Percentiles rank a stretch among this genome's conserved stretches.
Conservation (phyloP, 495 filamentous ascomycete species). For the Aspergillus coremiiformis region DNA sequence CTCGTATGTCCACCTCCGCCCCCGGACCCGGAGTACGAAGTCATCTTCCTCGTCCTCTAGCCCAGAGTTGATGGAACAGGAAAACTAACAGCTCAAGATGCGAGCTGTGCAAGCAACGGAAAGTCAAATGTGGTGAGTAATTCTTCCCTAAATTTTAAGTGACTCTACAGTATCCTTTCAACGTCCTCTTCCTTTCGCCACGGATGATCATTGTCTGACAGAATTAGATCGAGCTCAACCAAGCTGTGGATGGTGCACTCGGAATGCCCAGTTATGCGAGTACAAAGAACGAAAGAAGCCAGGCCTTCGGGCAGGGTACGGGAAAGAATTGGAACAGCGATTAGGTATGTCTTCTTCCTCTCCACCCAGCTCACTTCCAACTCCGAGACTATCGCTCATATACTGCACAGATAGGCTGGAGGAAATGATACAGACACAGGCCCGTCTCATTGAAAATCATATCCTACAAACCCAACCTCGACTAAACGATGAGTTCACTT, state of each 20-base stretch:
- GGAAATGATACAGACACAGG: slow-evolving; percentile 41
- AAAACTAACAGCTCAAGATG: slow-evolving; percentile 45
- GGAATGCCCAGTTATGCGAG: slow-evolving; percentile 69
- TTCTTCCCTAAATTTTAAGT: not conserved
- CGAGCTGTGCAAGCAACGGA: slow-evolving; percentile 76
- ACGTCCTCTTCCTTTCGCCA: not conserved
- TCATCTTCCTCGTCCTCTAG: not conserved
- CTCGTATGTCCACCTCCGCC: slow-evolving; percentile 27
- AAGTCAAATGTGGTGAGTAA: slow-evolving; percentile 64
- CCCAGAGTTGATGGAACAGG: not conserved
- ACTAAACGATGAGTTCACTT: slow-evolving; percentile 18
- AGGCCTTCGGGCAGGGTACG: slow-evolving; percentile 76
- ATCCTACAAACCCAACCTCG: slow-evolving; percentile 32
- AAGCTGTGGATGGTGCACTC: slow-evolving; percentile 79
- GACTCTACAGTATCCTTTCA: not conserved
- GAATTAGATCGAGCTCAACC: slow-evolving; percentile 64
- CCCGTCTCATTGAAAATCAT: slow-evolving; percentile 43
- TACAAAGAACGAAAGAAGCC: slow-evolving; percentile 85
- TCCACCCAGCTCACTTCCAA: not conserved
- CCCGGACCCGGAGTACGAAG: not conserved
- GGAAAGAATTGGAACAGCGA: slow-evolving; percentile 77
- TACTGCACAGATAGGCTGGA: slow-evolving; percentile 37
- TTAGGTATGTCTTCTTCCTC: slow-evolving; percentile 35
- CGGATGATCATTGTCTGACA: not conserved
- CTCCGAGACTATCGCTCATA: not conserved